Conservation (phyloP, 2,329 filamentous ascomycete genomes). For the Pyrenochaeta sp. region DNA sequence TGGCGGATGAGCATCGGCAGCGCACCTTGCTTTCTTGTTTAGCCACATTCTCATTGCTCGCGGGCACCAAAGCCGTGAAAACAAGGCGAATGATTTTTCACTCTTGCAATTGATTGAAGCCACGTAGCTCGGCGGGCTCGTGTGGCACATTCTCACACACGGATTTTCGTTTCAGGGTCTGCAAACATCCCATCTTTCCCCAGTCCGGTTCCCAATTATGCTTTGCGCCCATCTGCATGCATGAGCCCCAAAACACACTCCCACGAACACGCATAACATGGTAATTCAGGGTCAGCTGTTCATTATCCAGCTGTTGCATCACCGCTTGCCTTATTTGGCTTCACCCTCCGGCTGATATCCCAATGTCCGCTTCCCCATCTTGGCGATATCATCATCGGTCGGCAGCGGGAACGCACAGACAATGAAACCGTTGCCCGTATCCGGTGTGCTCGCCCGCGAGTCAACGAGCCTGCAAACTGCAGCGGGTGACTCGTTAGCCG, state of each 20-base stretch:
- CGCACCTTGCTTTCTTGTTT: neutral
- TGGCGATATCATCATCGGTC: conserved; percentile 19
- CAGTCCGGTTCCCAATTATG: too few relatives aligned
- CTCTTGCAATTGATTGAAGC: conserved; percentile 4
- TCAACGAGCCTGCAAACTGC: neutral
- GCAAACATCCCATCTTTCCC: too few relatives aligned
- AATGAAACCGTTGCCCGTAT: neutral
- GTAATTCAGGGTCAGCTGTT: too few relatives aligned
- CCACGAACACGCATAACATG: too few relatives aligned
- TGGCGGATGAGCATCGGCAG: neutral
- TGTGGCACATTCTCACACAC: too few relatives aligned
- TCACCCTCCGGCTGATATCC: conserved; percentile 8
- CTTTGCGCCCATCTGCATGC: conserved; percentile 5
- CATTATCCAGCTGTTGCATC: neutral
- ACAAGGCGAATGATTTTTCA: too few relatives aligned
- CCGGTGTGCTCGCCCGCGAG: neutral
- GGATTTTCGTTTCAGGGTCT: too few relatives aligned
- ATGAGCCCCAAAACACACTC: conserved; percentile 4
- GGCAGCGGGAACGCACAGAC: conserved; percentile 17
- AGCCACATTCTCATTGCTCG: neutral
- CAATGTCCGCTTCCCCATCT: conserved; percentile 21
- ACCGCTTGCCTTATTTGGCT: conserved; percentile 3
- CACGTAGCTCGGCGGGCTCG: conserved; percentile 12
- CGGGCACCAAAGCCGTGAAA: too few relatives aligned
- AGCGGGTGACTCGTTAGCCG: neutral